Percentiles rank a stretch among this genome's conserved stretches.
Conservation (phyloP, 2,329 filamentous ascomycete species). For the Zymoseptoria crescenta region DNA sequence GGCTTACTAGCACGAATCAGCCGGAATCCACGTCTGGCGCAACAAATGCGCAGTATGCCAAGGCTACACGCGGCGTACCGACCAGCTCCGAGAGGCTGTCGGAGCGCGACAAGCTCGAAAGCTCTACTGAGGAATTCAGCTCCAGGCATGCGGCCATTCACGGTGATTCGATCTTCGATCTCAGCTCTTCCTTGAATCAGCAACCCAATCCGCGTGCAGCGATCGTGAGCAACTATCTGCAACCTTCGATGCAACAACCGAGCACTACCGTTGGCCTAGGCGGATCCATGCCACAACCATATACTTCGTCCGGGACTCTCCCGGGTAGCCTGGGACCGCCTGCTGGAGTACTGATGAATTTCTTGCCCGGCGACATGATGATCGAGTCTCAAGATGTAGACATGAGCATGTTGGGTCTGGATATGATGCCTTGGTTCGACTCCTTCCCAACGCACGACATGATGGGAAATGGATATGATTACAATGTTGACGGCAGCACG, state of each 20-base stretch:
- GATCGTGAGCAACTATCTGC: constrained; percentile 4
- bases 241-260: constrained; percentile 5
- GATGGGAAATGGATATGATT: constrained; percentile 6
- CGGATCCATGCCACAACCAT: constrained; percentile 16
- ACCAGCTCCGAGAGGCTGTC: constrained; percentile 6
- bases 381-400: constrained; percentile 73
- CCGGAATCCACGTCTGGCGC: background rate
- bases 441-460: constrained; percentile 49
- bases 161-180: constrained; percentile 33
- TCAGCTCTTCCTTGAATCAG: constrained; percentile 40
- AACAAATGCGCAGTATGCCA: constrained; percentile 4
- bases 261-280: constrained; percentile 15
- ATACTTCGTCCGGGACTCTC: background rate
- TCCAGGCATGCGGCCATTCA: constrained; percentile 1
- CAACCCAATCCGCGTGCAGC: constrained; percentile 9
- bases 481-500: background rate
- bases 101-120: constrained; percentile 2
- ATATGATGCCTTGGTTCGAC: constrained; percentile 69
- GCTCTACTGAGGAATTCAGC: constrained; percentile 6
- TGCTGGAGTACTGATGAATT: constrained; percentile 14
- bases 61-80: constrained; percentile 5
- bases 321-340: background rate
- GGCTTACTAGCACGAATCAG: constrained; percentile 1
- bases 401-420: constrained; percentile 59
- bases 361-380: constrained; percentile 48